These are phyloP conservation scores for Ophiostoma sp. DNA, from an alignment of 2,329 filamentous ascomycete species.

Conservation along the genomic window DNA sequence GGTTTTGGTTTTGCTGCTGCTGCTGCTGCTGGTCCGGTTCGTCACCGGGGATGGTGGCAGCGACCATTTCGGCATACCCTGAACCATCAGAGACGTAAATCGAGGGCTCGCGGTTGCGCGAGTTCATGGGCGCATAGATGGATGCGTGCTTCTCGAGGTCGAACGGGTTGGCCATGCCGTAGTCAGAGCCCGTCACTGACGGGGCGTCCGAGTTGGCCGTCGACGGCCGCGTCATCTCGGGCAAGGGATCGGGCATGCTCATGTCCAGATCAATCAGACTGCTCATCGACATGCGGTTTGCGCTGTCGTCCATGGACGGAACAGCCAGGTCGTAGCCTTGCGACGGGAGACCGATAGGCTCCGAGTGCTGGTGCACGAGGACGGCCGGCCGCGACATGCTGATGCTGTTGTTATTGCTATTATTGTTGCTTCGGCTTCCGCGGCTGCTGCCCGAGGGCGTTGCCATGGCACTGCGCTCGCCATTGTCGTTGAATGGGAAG, in stretches of 20 bases:
- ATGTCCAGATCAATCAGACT: constrained; percentile 38
- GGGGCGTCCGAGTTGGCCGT: constrained; percentile 56
- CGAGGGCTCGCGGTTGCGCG: constrained; percentile 41
- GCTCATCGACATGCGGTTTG: constrained; percentile 35
- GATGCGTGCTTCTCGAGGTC: constrained; percentile 60
- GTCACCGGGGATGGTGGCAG: constrained; percentile 26
- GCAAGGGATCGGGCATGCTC: constrained; percentile 41
- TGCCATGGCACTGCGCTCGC: constrained; percentile 10
- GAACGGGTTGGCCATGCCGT: constrained; percentile 53
- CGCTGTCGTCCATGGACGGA: constrained; percentile 24
- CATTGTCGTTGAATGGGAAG: constrained; percentile 39
- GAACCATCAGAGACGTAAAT: constrained; percentile 59
- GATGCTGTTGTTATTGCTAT: constrained; percentile 22
- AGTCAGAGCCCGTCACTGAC: constrained; percentile 52
- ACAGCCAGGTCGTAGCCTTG: constrained; percentile 36
- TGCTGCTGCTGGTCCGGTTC: constrained; percentile 24
- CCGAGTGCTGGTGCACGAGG: constrained; percentile 43
- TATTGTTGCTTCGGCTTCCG: constrained; percentile 18
- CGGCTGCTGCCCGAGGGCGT: constrained; percentile 20
- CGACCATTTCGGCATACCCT: constrained; percentile 40
- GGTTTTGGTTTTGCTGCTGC: constrained; percentile 14
- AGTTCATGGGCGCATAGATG: constrained; percentile 39
- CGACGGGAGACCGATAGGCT: constrained; percentile 39
- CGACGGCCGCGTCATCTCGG: constrained; percentile 50
- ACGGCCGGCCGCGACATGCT: constrained; percentile 28